Evolutionary conservation across 805 yeast genomes (phyloP).

Genomic region (Candida rishiriensis): DNA sequence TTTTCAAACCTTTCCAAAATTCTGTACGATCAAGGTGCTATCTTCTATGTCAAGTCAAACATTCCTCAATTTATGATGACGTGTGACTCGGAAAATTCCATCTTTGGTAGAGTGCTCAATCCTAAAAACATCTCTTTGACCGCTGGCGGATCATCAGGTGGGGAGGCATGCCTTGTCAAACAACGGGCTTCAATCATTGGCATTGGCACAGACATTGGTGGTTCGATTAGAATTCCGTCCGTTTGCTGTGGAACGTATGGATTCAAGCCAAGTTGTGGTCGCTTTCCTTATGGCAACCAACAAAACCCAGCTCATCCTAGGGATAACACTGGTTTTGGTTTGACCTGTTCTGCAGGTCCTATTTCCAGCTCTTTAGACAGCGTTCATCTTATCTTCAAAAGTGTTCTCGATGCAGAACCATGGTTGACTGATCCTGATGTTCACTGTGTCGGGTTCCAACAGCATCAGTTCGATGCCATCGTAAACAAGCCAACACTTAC

Average conservation of each 20-base stretch:
- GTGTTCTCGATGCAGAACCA: constrained; percentile 16
- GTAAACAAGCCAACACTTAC: constrained; percentile 31
- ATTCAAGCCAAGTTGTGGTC: constrained; percentile 40
- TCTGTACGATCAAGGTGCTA: constrained; percentile 23
- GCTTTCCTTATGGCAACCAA: constrained; percentile 27
- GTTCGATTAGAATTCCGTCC: constrained; percentile 55
- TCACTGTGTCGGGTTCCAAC: constrained; percentile 40
- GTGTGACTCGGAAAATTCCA: constrained; percentile 45
- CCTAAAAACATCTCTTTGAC: constrained; percentile 46
- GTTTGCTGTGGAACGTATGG: constrained; percentile 54
- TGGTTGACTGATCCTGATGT: constrained; percentile 45
- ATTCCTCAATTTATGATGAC: constrained; percentile 58
- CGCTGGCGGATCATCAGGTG: constrained; percentile 63
- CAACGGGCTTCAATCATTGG: constrained; percentile 54
- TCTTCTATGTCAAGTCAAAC: constrained; percentile 45
- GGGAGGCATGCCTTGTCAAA: constrained; percentile 56
- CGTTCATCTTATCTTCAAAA: constrained; percentile 43
- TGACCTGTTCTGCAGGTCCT: constrained; percentile 41
- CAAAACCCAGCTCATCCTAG: constrained; percentile 18
- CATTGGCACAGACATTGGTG: constrained; percentile 62
- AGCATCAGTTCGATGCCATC: constrained; percentile 18
- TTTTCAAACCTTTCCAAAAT: constrained; percentile 18
- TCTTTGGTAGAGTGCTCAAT: constrained; percentile 47
- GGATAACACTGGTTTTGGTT: constrained; percentile 25
- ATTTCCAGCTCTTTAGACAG: constrained; percentile 44